Evolutionary conservation across 1,284 basidiomycete species (phyloP).

Genomic region (Hypsizygus ulmarius): DNA sequence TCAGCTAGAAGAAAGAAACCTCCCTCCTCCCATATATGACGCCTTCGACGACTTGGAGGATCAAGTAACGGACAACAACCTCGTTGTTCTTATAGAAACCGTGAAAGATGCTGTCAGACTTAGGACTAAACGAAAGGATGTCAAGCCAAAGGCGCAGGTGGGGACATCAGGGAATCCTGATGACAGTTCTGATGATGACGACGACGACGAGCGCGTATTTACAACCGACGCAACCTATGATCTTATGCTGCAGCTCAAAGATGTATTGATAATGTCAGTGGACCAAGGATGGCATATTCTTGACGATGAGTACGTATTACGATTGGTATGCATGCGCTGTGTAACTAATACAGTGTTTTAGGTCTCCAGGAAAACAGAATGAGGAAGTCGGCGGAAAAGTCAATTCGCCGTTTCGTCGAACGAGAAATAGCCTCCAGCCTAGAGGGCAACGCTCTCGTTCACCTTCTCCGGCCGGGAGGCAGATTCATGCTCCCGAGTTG

Average conservation of each 20-base stretch:
- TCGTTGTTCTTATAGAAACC: constrained; percentile 42
- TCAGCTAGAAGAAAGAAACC: constrained; percentile 52
- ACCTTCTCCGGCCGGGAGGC: constrained; percentile 38
- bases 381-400: constrained; percentile 18
- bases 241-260: constrained; percentile 58
- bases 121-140: constrained; percentile 26
- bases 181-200: constrained; percentile 55
- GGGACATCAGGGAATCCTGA: constrained; percentile 14
- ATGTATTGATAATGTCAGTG: constrained; percentile 55
- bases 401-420: constrained; percentile 45
- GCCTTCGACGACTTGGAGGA: constrained; percentile 29
- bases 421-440: constrained; percentile 38
- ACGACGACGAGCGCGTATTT: constrained; percentile 43
- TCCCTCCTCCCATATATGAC: constrained; percentile 51
- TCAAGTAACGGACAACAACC: constrained; percentile 29
- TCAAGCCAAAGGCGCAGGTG: constrained; percentile 11
- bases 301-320: constrained; percentile 30
- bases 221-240: constrained; percentile 61
- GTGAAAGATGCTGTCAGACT: constrained; percentile 46
- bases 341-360: not conserved
- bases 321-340: not conserved
- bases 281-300: constrained; percentile 58
- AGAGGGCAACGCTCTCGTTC: constrained; percentile 47
- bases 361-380: constrained; percentile 5
- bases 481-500: constrained; percentile 44